Evolutionary conservation across 1,139 yeast genomes (phyloP).

Genomic region (Lodderomyces orthopsilosis): DNA sequence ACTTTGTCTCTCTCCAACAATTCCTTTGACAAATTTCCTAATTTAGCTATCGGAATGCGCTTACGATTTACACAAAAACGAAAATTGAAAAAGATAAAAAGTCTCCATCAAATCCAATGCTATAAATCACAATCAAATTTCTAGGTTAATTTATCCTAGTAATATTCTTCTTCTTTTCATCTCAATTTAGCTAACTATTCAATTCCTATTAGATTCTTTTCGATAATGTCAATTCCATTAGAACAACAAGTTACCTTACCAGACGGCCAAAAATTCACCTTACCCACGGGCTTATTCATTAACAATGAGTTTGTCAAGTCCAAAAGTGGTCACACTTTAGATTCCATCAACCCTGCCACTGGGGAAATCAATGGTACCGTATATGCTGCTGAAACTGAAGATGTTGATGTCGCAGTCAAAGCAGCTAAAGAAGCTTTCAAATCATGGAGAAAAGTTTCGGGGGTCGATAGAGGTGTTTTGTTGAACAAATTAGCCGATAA

Average conservation of each 20-base stretch:
- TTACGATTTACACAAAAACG: not conserved
- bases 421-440: constrained; percentile 73
- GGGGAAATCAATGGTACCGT: constrained; percentile 66
- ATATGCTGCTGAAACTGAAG: constrained; percentile 62
- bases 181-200: not conserved
- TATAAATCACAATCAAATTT: not conserved
- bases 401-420: constrained; percentile 73
- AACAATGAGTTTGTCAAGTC: constrained; percentile 74
- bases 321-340: constrained; percentile 57
- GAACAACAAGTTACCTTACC: constrained; percentile 50
- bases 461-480: constrained; percentile 52
- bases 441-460: constrained; percentile 45
- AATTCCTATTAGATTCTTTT: not conserved
- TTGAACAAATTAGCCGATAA: constrained; percentile 61
- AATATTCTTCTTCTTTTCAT: too few relatives aligned
- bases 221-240: constrained; percentile 29
- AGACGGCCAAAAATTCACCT: constrained; percentile 49
- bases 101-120: too few relatives aligned
- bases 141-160: not conserved
- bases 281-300: constrained; percentile 81
- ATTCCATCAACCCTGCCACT: constrained; percentile 65
- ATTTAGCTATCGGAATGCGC: not conserved
- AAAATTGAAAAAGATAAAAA: not conserved
- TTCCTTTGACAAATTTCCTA: too few relatives aligned
- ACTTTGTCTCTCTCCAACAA: too few relatives aligned